Base-by-base conservation (phyloP, 202 grass and related monocot species). In the Musa balbisiana region DNA sequence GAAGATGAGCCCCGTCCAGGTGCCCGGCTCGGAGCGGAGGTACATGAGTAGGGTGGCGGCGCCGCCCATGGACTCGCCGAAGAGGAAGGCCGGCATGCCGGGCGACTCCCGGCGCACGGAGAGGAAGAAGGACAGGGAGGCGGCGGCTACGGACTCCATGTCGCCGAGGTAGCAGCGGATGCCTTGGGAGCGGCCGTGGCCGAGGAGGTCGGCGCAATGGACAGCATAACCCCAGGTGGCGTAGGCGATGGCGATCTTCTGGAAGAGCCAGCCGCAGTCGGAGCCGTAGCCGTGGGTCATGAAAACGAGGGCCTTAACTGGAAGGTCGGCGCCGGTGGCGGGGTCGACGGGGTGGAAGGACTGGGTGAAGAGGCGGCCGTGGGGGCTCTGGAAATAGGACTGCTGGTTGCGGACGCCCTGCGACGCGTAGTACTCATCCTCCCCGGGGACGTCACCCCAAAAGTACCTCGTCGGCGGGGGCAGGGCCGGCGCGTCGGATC, bases 21-120 rank as follows among this genome's bases (percentile, higher is more conserved):
- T 51, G 64, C 65, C 77, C 53, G 76, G 59, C 19, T 80, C 82
- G n/a, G 90, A 89, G 52, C 77, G 84, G 53, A 92, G 80, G 78
- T 89, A 92, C 80, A 87, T 85, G 73, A 92, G 77, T 55, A 87
- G 56, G 23, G 87, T 85, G 49, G 66, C 80, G 19, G 90, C 90
- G 54, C 82, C 80, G 75, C 90, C 90, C 90, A 92, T 92, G 52
- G 90, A 92, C 74, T 92, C 87, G 69, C 90, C 87, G 69, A 89
- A 76, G 11, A 92, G 75, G 85, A 92, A 92, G 2, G 90, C 87
- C 15, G 84, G 87, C 25, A 92, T 62, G 52, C 64, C 3, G 4
- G 77, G 58, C 49, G 85, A 81, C 64, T 55, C 67, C 17, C 29
- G 26, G 2, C 87, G 82, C 8, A 92, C 80, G 59, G 82, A 83